Conservation (phyloP, 176 grass and related monocot genomes). For the Avena insularis region DNA sequence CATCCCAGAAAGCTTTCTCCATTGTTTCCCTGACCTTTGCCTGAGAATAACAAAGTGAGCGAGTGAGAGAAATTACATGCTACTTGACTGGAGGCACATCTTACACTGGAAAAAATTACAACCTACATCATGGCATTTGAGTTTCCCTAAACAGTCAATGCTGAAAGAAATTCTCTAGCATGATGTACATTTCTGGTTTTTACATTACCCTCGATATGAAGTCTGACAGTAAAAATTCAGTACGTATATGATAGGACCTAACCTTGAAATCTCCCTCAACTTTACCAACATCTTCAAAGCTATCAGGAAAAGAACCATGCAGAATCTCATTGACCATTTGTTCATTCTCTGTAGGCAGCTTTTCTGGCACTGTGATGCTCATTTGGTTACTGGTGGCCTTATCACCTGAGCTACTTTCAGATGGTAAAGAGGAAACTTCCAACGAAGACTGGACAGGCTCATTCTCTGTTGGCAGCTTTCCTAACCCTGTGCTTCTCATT, state of each 20-base stretch:
- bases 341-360: constrained; percentile 78
- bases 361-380: constrained; percentile 36
- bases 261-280: constrained; percentile 72
- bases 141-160: constrained; percentile 12
- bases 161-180: constrained; percentile 2
- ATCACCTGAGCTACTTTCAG: constrained; percentile 36
- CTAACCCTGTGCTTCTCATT: constrained; percentile 3
- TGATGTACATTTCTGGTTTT: constrained; percentile 4
- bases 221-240: background rate
- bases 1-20: constrained; percentile 96
- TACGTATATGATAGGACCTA: constrained; percentile 18
- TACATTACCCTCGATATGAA: constrained; percentile 27
- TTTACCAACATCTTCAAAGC: constrained; percentile 44
- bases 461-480: constrained; percentile 61
- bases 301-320: constrained; percentile 60
- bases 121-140: background rate
- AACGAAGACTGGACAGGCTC: constrained; percentile 64
- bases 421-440: constrained; percentile 36
- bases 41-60: constrained; percentile 43
- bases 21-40: constrained; percentile 78
- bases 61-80: background rate
- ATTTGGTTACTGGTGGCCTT: constrained; percentile 13
- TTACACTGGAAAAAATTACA: constrained; percentile 4
- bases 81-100: background rate
- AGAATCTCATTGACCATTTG: constrained; percentile 96